phyloP scores from a whole-genome alignment of 140 eudicot species.

The Oenanthe javanica region DNA sequence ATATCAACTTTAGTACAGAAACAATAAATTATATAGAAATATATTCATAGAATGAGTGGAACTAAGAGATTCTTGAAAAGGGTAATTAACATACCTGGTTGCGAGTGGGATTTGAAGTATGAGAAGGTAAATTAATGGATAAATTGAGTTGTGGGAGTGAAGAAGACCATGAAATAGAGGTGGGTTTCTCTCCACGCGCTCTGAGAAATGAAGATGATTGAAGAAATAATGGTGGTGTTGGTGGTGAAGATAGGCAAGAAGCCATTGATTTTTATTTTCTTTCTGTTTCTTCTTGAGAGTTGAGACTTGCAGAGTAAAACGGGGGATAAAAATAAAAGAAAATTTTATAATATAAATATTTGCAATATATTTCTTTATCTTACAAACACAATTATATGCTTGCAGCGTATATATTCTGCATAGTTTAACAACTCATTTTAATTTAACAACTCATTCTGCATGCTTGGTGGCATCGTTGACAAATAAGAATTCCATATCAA shows the following conservation, averaged over 20 bases:
- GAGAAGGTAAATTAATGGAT: slow-evolving; percentile 22
- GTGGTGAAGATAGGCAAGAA: slow-evolving; percentile 30
- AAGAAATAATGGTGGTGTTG: slow-evolving; percentile 18
- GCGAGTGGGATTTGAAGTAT: slow-evolving; percentile 29
- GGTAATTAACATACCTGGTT: slow-evolving; percentile 30
- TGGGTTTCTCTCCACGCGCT: slow-evolving; percentile 25
- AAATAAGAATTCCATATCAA: too few relatives aligned
- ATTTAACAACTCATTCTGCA: too few relatives aligned
- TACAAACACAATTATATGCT: too few relatives aligned
- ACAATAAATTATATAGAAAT: not conserved
- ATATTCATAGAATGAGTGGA: not conserved
- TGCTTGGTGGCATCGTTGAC: too few relatives aligned
- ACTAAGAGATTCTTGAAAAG: not conserved
- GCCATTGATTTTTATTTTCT: slow-evolving; percentile 14
- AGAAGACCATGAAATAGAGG: slow-evolving; percentile 61
- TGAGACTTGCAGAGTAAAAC: too few relatives aligned
- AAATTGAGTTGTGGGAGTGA: slow-evolving; percentile 41
- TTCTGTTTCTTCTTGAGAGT: too few relatives aligned
- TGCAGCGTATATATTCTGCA: too few relatives aligned
- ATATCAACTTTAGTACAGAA: not conserved
- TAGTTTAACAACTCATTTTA: too few relatives aligned
- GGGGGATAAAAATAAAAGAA: too few relatives aligned
- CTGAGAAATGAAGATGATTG: slow-evolving; percentile 38
- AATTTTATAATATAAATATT: too few relatives aligned
- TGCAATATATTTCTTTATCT: too few relatives aligned